Conservation (phyloP, 345 rosid species). For the Citrus hindsii region DNA sequence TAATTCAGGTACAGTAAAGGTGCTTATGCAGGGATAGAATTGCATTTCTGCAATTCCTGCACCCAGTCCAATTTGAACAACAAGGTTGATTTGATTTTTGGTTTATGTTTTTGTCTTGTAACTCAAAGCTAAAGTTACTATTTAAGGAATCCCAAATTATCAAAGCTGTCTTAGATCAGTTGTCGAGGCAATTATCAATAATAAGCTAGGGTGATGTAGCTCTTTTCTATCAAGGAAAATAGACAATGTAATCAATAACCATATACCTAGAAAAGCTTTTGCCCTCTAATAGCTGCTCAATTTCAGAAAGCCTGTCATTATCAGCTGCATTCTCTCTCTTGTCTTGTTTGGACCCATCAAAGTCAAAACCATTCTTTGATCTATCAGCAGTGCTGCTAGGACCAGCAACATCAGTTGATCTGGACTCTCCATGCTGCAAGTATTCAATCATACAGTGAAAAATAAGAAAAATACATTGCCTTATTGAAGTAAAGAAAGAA, state of each 20-base stretch:
- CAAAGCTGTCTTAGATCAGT: not conserved
- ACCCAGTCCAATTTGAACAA: not conserved
- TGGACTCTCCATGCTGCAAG: slow-evolving; percentile 25
- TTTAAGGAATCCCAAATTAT: not conserved
- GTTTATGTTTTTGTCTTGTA: not conserved
- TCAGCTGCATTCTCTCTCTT: slow-evolving; percentile 19
- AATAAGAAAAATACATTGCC: not conserved
- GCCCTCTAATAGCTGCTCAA: slow-evolving; percentile 66
- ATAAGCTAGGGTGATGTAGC: not conserved
- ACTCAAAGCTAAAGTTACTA: not conserved
- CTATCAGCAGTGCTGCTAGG: slow-evolving; percentile 28
- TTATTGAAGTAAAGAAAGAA: not conserved
- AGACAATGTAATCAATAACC: slow-evolving; percentile 9
- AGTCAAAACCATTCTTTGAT: slow-evolving; percentile 18
- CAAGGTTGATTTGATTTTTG: not conserved
- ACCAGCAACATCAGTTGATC: slow-evolving; percentile 31
- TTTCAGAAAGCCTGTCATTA: slow-evolving; percentile 45
- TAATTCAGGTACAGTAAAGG: not conserved
- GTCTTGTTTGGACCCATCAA: slow-evolving; percentile 28
- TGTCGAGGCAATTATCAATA: not conserved
- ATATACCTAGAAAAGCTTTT: slow-evolving; percentile 59
- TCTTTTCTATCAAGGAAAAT: slow-evolving; percentile 12
- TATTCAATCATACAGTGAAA: not conserved
- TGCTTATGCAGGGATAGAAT: not conserved
- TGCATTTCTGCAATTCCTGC: not conserved